These are phyloP conservation scores for Toxoplasma gondii DNA, from an alignment of 169 alveolate species.

Conservation along the genomic window DNA sequence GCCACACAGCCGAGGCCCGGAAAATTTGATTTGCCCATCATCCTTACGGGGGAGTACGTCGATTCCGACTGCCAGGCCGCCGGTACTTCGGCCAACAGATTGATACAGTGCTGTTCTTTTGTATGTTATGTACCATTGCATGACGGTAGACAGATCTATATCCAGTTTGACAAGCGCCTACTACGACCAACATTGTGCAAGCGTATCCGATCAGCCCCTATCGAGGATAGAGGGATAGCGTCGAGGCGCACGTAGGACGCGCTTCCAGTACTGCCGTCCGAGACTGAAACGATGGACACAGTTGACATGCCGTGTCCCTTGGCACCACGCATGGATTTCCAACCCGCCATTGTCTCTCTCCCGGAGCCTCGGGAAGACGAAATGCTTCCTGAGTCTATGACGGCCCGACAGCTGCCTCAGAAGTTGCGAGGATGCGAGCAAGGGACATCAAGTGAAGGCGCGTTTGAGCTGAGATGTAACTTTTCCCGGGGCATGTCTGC, in stretches of 20 bases:
- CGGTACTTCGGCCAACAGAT: neutral
- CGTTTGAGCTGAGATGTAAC: neutral
- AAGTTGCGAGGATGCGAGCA: neutral
- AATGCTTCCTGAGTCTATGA: neutral
- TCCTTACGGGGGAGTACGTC: neutral
- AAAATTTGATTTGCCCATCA: neutral
- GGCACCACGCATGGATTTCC: constrained; percentile 19
- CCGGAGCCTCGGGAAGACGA: neutral
- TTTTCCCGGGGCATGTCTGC: neutral
- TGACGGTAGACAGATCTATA: neutral
- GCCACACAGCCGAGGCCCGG: neutral
- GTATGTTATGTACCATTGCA: neutral
- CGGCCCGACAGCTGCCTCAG: neutral
- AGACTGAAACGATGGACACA: neutral
- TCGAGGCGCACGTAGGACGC: neutral
- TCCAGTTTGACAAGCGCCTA: neutral
- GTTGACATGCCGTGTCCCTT: neutral
- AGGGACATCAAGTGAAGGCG: neutral
- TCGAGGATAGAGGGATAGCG: neutral
- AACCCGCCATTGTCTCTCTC: neutral
- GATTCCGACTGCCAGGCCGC: neutral
- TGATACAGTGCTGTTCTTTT: neutral
- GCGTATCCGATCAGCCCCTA: neutral
- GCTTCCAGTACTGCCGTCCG: neutral
- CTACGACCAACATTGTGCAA: neutral